Evolutionary conservation across 2,329 filamentous ascomycete species (phyloP), one percentile per base, ranked within the genome.

Genomic region (Lachnum nothofagi): DNA sequence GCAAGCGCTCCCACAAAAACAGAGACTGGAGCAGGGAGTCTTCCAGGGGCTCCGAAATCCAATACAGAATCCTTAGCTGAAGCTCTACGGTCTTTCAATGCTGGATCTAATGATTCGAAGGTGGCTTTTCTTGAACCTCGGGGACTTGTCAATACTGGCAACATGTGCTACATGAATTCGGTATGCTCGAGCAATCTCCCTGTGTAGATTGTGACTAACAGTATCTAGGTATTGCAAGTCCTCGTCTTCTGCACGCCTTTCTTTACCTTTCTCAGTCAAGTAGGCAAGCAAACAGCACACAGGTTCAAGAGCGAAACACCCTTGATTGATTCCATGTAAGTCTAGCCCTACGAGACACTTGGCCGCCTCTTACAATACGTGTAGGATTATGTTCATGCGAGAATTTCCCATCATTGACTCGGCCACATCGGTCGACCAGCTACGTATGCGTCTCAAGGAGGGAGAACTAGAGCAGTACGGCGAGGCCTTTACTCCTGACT

Each of bases 131-230:
- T 98, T 43, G 89, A 97, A 70, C 93, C 93, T 43, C 82, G 91
- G 58, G 93, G 93, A 42, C 78, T 98, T 63, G 87, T 95, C 59
- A 98, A 98, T 70, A 94, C 91, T 34, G 93, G 93, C 42, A 97
- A 98, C 66, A 94, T 97, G 88, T 98, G 93, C 70, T 98, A 98
- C 71, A 97, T 98, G 93, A 98, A 97, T 74, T 96, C 93, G 55
- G 91, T 95, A 77, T 72, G 88, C 9, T n/a, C n/a, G n/a, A n/a
- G n/a, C 43, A 16, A 20, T 25, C 16, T 9, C 17, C 14, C n/a
- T 17, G 16, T 27, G 3, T 40, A 14, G 41, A 22, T 33, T 44
- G 25, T 24, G 46, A 51, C 69, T 77, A 63, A 78, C 59, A 24
- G 31, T 6, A 6, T 35, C 6, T 57, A 95, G 90, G 85, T 97